phyloP scores from a whole-genome alignment of 257 asterid genomes.

The Ilex aquifolium region DNA sequence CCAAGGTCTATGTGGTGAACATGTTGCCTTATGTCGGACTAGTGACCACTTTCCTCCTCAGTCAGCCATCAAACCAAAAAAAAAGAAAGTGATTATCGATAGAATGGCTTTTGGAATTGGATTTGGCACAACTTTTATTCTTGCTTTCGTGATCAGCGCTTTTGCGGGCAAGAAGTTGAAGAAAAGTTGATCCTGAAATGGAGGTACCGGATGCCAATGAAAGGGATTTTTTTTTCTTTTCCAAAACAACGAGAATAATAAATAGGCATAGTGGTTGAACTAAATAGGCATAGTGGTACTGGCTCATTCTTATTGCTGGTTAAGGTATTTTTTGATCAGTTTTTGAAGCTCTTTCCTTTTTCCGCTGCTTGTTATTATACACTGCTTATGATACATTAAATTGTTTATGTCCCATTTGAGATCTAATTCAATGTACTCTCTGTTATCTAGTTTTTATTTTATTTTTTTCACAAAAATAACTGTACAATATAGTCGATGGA shows the following conservation, averaged over 20 bases:
- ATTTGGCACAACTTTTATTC: slow-evolving; percentile 38
- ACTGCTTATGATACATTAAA: too few species aligned
- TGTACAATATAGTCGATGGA: too few species aligned
- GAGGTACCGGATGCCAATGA: slow-evolving; percentile 20
- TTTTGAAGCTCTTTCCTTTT: too few species aligned
- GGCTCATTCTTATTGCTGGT: too few species aligned
- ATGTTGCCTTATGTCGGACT: slow-evolving; percentile 29
- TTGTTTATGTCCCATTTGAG: too few species aligned
- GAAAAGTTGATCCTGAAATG: slow-evolving; percentile 33
- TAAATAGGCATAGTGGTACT: too few species aligned
- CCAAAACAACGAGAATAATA: slow-evolving; percentile 39
- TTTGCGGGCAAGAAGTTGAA: slow-evolving; percentile 26
- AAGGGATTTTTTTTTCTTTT: slow-evolving; percentile 15
- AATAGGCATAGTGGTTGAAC: too few species aligned
- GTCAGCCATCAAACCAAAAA: slow-evolving; percentile 16
- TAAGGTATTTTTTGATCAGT: too few species aligned
- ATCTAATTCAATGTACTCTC: too few species aligned
- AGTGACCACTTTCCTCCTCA: slow-evolving; percentile 11
- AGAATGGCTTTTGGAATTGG: slow-evolving; percentile 56
- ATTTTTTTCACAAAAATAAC: too few species aligned
- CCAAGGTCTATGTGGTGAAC: slow-evolving; percentile 52
- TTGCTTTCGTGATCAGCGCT: slow-evolving; percentile 31
- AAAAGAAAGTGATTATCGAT: slow-evolving; percentile 24
- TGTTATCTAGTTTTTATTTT: too few species aligned
- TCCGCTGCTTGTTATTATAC: too few species aligned